phyloP scores from a whole-genome alignment of 495 filamentous ascomycete species.

The Aspergillus conjunctus region DNA sequence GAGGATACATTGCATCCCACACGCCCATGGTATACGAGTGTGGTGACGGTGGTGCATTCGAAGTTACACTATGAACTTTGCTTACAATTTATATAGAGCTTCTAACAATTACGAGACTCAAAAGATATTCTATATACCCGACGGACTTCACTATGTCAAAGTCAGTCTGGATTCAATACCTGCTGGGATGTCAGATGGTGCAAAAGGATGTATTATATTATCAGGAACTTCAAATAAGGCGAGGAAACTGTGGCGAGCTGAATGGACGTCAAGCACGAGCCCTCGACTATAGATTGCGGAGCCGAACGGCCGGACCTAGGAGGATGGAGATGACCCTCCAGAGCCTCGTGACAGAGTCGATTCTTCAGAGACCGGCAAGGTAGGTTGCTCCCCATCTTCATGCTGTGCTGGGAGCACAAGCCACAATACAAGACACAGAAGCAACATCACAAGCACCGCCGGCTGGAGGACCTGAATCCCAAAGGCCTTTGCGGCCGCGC shows the following conservation, averaged over 20 bases:
- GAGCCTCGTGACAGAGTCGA: too few relatives aligned
- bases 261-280: background rate
- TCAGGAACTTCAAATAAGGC: too few relatives aligned
- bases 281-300: background rate
- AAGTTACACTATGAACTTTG: background rate
- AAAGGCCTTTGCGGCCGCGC: constrained; percentile 76
- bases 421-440: constrained; percentile 43
- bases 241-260: too few relatives aligned
- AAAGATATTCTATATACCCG: background rate
- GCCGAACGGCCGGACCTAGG: background rate
- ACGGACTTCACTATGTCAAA: background rate
- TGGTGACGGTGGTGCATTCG: background rate
- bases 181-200: too few relatives aligned
- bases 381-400: background rate
- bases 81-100: background rate
- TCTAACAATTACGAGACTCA: background rate
- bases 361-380: background rate
- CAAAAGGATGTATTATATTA: too few relatives aligned
- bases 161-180: too few relatives aligned
- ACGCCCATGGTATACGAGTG: background rate
- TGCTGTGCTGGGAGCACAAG: background rate
- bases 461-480: constrained; percentile 82
- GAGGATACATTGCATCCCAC: background rate
- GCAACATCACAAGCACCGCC: constrained; percentile 58
- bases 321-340: background rate